phyloP scores from a whole-genome alignment of 1,284 basidiomycete genomes.

The Trichosporon asahii region DNA sequence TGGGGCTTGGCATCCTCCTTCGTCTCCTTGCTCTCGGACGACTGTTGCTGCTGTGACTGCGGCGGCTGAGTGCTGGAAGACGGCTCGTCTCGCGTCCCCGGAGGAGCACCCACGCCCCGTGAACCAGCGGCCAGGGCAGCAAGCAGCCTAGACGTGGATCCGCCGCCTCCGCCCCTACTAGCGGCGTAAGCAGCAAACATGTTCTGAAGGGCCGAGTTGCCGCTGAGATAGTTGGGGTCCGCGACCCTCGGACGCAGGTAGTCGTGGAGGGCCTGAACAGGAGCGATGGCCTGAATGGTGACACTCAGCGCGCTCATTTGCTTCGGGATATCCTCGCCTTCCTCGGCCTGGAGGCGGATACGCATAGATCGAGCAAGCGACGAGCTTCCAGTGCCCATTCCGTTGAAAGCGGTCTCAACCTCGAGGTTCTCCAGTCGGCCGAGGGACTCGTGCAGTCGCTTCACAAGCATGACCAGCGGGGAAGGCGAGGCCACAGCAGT shows the following conservation, averaged over 20 bases:
- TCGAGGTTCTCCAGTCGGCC: constrained; percentile 93
- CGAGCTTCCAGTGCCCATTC: constrained; percentile 23
- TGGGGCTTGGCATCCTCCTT: constrained; percentile 28
- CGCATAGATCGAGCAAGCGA: constrained; percentile 57
- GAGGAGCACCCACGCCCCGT: constrained; percentile 22
- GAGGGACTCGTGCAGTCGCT: constrained; percentile 88
- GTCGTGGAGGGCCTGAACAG: constrained; percentile 90
- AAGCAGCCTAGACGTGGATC: constrained; percentile 57
- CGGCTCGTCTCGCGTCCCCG: background rate
- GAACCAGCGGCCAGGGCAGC: constrained; percentile 50
- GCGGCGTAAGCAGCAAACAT: constrained; percentile 85
- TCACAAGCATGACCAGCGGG: constrained; percentile 77
- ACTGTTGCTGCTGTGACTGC: background rate
- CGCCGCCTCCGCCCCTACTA: constrained; percentile 22
- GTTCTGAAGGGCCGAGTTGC: constrained; percentile 61
- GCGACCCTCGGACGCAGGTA: constrained; percentile 85
- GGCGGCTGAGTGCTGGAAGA: constrained; percentile 5
- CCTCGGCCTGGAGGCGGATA: constrained; percentile 78
- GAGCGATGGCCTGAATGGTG: constrained; percentile 93
- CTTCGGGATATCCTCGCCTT: constrained; percentile 79
- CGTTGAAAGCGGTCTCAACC: constrained; percentile 68
- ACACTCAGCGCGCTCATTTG: constrained; percentile 84
- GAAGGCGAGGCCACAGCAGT: constrained; percentile 57
- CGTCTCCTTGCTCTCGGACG: constrained; percentile 13
- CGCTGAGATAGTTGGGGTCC: constrained; percentile 60